phyloP scores from a whole-genome alignment of 257 asterid genomes.

The Nicotiana noctiflora region DNA sequence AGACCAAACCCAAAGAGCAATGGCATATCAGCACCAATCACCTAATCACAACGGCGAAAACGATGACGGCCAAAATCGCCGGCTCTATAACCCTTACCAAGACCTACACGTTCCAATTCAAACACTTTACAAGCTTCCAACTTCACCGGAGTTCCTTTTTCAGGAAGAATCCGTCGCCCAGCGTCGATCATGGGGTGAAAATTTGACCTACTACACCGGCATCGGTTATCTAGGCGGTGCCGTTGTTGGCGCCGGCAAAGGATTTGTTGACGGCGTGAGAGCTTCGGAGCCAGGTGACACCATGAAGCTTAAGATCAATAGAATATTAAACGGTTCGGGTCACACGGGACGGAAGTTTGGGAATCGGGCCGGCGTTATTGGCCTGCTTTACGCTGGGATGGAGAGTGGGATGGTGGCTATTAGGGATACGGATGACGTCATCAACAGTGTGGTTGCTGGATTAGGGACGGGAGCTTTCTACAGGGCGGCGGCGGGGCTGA shows the following conservation, averaged over 20 bases:
- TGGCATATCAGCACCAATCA: slow-evolving; percentile 63
- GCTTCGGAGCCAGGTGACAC: slow-evolving; percentile 73
- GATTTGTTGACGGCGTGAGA: slow-evolving; percentile 54
- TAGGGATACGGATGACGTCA: slow-evolving; percentile 37
- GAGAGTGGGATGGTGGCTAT: slow-evolving; percentile 71
- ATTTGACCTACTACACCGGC: slow-evolving; percentile 81
- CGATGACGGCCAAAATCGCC: slow-evolving; percentile 34
- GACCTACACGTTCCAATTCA: slow-evolving; percentile 54
- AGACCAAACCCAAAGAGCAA: slow-evolving; percentile 14
- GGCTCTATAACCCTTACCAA: slow-evolving; percentile 87
- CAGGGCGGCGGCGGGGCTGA: slow-evolving; percentile 41
- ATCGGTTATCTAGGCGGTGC: slow-evolving; percentile 75
- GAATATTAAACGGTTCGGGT: slow-evolving; percentile 83
- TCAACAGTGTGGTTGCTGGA: slow-evolving; percentile 40
- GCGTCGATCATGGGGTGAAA: slow-evolving; percentile 97
- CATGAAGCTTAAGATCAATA: slow-evolving; percentile 58
- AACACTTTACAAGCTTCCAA: slow-evolving; percentile 64
- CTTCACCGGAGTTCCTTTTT: slow-evolving; percentile 82
- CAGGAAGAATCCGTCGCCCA: slow-evolving; percentile 64
- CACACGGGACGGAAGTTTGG: slow-evolving; percentile 67
- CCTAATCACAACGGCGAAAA: slow-evolving; percentile 40
- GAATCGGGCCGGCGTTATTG: slow-evolving; percentile 73
- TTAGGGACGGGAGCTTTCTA: slow-evolving; percentile 44
- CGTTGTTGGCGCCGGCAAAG: slow-evolving; percentile 59
- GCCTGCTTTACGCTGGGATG: slow-evolving; percentile 73